Percentiles rank a stretch among this genome's conserved stretches.
These are phyloP conservation scores for Cadophora luteo-olivacea DNA, from an alignment of 2,329 filamentous ascomycete genomes.

Conservation along the genomic window DNA sequence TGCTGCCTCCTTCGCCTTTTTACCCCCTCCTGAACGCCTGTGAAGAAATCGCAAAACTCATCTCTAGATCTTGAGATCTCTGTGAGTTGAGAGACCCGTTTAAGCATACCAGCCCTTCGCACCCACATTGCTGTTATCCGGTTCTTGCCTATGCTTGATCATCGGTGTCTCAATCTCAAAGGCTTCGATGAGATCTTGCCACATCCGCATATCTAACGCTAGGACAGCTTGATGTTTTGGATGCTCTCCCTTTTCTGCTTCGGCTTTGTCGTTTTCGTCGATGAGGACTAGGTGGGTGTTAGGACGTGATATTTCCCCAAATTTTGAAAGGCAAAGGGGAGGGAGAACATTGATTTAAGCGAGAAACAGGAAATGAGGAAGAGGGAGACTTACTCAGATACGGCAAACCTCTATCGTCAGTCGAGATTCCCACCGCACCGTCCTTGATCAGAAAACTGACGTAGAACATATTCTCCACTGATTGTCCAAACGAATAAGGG, in stretches of 20 bases:
- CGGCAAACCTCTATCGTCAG: slow-evolving; percentile 78
- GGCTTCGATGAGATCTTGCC: slow-evolving; percentile 77
- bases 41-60: not conserved
- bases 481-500: slow-evolving; percentile 89
- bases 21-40: not conserved
- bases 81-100: not conserved
- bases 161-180: slow-evolving; percentile 81
- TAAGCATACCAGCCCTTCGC: slow-evolving; percentile 44
- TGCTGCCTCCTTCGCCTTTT: not conserved
- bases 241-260: slow-evolving; percentile 51
- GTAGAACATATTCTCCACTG: slow-evolving; percentile 96
- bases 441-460: slow-evolving; percentile 93
- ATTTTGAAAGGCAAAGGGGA: slow-evolving; percentile 44
- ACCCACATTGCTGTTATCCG: slow-evolving; percentile 37
- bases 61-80: not conserved
- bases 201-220: slow-evolving; percentile 83
- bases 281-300: slow-evolving; percentile 24
- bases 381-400: slow-evolving; percentile 70
- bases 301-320: slow-evolving; percentile 31
- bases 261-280: slow-evolving; percentile 24
- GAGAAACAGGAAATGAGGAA: slow-evolving; percentile 9
- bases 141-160: slow-evolving; percentile 80
- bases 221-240: slow-evolving; percentile 86
- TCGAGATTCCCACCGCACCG: slow-evolving; percentile 75
- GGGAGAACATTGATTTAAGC: slow-evolving; percentile 1